Conservation (phyloP, 257 asterid species). For the Mentha longifolia region DNA sequence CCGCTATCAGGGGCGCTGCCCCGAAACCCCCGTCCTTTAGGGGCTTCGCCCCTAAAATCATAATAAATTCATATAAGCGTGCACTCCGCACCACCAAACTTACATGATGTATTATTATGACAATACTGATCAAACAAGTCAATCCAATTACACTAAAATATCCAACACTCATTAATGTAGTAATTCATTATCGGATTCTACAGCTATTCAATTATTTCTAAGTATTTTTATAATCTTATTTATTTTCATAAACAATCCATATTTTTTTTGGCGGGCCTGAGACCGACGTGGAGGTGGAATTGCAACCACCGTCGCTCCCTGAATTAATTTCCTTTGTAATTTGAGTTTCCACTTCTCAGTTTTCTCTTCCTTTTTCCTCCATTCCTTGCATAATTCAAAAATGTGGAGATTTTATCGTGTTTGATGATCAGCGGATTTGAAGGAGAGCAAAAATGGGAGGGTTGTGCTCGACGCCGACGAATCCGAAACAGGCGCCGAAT, state of each 20-base stretch:
- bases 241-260: not conserved
- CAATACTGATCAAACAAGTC: no score
- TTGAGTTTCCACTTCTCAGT: conserved; percentile 25
- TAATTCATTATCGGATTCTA: not conserved
- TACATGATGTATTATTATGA: no score
- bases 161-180: not conserved
- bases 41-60: no score
- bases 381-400: not conserved
- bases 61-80: no score
- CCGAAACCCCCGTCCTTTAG: no score
- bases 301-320: conserved; percentile 31
- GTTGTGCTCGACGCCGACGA: conserved; percentile 42
- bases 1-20: no score
- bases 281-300: conserved; percentile 27
- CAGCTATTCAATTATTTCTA: not conserved
- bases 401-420: not conserved
- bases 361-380: not conserved
- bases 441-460: conserved; percentile 47
- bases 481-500: conserved; percentile 27
- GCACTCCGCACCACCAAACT: no score
- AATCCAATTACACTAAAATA: no score
- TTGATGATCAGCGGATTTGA: conserved; percentile 31
- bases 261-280: conserved; percentile 28
- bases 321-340: not conserved
- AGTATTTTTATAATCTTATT: not conserved